Evolutionary conservation across 2,329 filamentous ascomycete species (phyloP), one percentile per base, ranked within the genome.

Genomic region (Clonostachys rhizophaga): DNA sequence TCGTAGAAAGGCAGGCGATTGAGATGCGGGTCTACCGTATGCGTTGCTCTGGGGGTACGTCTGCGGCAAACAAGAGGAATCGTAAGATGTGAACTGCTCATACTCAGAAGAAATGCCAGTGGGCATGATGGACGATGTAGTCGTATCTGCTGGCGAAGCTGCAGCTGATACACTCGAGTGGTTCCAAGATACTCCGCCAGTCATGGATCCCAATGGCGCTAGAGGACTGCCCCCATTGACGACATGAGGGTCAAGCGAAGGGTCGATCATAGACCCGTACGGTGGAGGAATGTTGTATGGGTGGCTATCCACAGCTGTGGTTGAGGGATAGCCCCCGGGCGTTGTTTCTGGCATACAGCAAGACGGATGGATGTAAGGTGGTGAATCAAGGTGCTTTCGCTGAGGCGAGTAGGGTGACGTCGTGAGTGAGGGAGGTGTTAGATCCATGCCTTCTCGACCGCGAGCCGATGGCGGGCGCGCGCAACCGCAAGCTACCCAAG

Each of bases 31-130:
- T 30, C 20, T 40, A 42, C 13, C 40, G 33, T 8, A 35, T 44
- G 13, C 55, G 44, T 16, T 58, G 56, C 40, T 57, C 50, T 34
- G 50, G 44, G n/a, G 24, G 50, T 30, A 53, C 46, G 36, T 50
- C 45, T 40, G 61, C 57, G 37, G 64, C 51, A 74, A 58, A 45
- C 62, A 58, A 24, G 66, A 55, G 7, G 39, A 20, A 35, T 72
- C 68, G 55, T 77, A 79, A 48, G 66, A 64, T 50, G 67, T 65
- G 56, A 78, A 81, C 33, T 70, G 60, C 54, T 76, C 72, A 56
- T 79, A 81, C 42, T 78, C 76, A 35, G 70, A 59, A 34, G 74
- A 66, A 30, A 40, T 43, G 47, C 78, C 59, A 33, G 76, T 66
- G 53, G 68, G 73, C 46, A 74, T 67, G 50, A 71, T 66, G 47